Conservation (phyloP, 352 stramenopile genomes). For the Blastocystis sp. region DNA sequence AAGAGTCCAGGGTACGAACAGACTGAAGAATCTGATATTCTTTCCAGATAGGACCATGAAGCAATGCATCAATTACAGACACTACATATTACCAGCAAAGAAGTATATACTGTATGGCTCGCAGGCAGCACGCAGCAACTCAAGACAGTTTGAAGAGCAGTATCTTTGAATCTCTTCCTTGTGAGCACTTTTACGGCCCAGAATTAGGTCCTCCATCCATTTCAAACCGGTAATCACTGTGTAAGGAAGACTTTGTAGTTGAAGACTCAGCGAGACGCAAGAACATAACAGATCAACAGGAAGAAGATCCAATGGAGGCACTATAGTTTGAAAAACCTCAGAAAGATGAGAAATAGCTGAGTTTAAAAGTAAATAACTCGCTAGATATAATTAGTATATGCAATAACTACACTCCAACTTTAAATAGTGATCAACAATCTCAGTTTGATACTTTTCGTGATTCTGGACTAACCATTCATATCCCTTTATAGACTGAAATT, state of each 20-base stretch:
- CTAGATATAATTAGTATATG: background rate
- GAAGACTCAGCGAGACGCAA: background rate
- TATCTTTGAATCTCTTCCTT: background rate
- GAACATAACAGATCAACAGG: conserved; percentile 22
- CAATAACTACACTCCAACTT: background rate
- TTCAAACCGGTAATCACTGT: background rate
- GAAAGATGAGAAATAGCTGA: background rate
- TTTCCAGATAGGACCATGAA: background rate
- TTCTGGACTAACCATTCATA: conserved; percentile 50
- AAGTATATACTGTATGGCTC: background rate
- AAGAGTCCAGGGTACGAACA: background rate
- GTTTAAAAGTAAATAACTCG: conserved; percentile 13
- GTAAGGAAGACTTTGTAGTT: background rate
- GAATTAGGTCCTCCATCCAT: background rate
- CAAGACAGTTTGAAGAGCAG: background rate
- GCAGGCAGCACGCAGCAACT: background rate
- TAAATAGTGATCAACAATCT: conserved; percentile 13
- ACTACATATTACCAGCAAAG: background rate
- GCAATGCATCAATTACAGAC: background rate
- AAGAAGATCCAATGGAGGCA: background rate
- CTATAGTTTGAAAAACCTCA: background rate
- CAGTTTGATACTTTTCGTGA: background rate
- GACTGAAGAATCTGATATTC: background rate
- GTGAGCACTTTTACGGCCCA: background rate
- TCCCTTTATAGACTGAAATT: conserved; percentile 8